A percentile compares a stretch with the other conserved stretches of the same genome.
phyloP scores from a whole-genome alignment of 1,139 yeast genomes.

The Blastobotrys capitulatus region DNA sequence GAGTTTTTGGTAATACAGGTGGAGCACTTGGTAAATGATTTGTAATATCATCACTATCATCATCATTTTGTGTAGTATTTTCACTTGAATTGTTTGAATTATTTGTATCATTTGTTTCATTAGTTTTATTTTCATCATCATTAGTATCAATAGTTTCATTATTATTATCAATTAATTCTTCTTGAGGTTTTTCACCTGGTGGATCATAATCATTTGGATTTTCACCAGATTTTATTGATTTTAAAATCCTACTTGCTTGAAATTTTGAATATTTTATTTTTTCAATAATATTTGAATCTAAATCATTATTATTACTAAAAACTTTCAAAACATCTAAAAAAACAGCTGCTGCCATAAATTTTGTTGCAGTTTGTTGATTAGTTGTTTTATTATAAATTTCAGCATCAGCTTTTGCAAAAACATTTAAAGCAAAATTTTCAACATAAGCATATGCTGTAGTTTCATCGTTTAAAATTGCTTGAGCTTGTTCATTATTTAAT shows the following conservation, averaged over 20 bases:
- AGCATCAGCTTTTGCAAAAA: constrained; percentile 51
- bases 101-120: constrained; percentile 30
- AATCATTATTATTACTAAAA: constrained; percentile 26
- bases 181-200: constrained; percentile 27
- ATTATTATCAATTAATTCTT: constrained; percentile 12
- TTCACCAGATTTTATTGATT: constrained; percentile 40
- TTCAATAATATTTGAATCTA: constrained; percentile 31
- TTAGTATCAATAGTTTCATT: constrained; percentile 18
- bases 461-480: constrained; percentile 50
- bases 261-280: constrained; percentile 52
- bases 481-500: constrained; percentile 33
- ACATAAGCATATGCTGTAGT: constrained; percentile 54
- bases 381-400: constrained; percentile 40
- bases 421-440: constrained; percentile 53
- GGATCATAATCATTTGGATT: constrained; percentile 48
- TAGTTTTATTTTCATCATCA: not conserved
- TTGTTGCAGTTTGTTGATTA: constrained; percentile 40
- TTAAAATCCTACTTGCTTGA: constrained; percentile 52
- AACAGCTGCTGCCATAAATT: constrained; percentile 45
- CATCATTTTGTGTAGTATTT: too few species aligned
- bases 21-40: constrained; percentile 15
- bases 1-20: constrained; percentile 19
- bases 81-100: not conserved
- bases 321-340: constrained; percentile 44
- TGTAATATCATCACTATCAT: not conserved